Evolutionary conservation across 2,329 filamentous ascomycete species (phyloP).

Genomic region (Rutstroemia sydowiana): DNA sequence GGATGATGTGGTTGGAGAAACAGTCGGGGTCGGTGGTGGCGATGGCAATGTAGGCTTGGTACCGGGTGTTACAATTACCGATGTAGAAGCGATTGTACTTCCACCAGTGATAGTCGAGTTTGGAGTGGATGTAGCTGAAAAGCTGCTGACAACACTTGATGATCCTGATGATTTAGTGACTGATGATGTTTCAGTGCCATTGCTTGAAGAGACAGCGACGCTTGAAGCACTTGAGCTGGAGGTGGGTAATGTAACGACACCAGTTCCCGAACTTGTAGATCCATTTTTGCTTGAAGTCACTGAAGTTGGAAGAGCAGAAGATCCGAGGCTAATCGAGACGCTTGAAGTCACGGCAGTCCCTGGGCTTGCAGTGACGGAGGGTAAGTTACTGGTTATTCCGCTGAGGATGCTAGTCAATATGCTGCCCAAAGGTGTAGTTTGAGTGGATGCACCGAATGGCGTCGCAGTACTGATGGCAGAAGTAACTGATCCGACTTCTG

Average conservation of each 20-base stretch:
- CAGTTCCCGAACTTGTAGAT: constrained; percentile 2
- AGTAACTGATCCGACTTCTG: not conserved
- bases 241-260: not conserved
- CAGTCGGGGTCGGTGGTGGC: too few species aligned
- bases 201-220: not conserved
- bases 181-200: not conserved
- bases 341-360: constrained; percentile 2
- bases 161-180: not conserved
- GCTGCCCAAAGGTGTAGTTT: too few species aligned
- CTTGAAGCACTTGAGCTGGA: not conserved
- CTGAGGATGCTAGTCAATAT: not conserved
- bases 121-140: constrained; percentile 2
- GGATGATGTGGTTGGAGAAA: constrained; percentile 2
- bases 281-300: not conserved
- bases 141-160: not conserved
- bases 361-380: not conserved
- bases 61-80: not conserved
- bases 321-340: constrained; percentile 2
- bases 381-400: not conserved
- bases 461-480: too few species aligned
- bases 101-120: constrained; percentile 4
- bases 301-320: not conserved
- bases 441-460: too few species aligned
- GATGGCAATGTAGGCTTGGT: too few species aligned
- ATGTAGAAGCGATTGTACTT: constrained; percentile 1